Evolutionary conservation across 495 filamentous ascomycete genomes (phyloP), one percentile per base, ranked within the genome.

Genomic region (Xylaria flabelliformis): DNA sequence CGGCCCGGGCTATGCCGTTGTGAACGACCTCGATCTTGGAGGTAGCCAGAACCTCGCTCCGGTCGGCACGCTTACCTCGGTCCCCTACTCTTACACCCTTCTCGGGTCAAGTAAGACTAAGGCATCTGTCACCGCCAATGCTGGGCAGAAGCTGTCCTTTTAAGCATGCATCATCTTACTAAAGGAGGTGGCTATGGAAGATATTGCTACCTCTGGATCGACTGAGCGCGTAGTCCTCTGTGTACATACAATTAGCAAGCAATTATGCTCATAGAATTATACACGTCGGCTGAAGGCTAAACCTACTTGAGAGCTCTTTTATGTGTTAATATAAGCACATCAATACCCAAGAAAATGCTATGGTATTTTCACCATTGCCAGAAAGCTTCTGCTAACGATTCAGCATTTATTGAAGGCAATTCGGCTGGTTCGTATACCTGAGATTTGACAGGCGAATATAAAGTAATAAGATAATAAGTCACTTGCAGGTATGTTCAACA

Each of bases 21-120:
- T 83, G 10, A 80, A 74, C 13, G 88, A 88, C 69, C 89, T 88
- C 63, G 86, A 90, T 76, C 86, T 91, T 50, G 88, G 87, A 12
- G 81, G 74, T 44, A 84, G 78, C 1, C 46, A 74, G 42, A 88
- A 90, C 74, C 74, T 75, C n/a, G 88, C 86, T 0, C 78, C 79
- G 0, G 75, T 70, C 5, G 90, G 89, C 2, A 88, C 81, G 0
- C 76, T 90, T 19, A 83, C 77, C 46, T 79, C 71, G 19, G 81
- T 89, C 12, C 86, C 85, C 0, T 91, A 91, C 73, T 71, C 75
- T 7, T 90, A 89, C 70, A 76, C 70, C 0, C 77, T 87, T 12
- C 76, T 89, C 26, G 83, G 81, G 4, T 79, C 83, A 7, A 71
- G 67, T 0, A 82, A 77, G 0, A 85, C 89, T 10, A 78, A 87